Base-by-base conservation (phyloP, 2,329 filamentous ascomycete genomes). In the Dendryphion nanum region DNA sequence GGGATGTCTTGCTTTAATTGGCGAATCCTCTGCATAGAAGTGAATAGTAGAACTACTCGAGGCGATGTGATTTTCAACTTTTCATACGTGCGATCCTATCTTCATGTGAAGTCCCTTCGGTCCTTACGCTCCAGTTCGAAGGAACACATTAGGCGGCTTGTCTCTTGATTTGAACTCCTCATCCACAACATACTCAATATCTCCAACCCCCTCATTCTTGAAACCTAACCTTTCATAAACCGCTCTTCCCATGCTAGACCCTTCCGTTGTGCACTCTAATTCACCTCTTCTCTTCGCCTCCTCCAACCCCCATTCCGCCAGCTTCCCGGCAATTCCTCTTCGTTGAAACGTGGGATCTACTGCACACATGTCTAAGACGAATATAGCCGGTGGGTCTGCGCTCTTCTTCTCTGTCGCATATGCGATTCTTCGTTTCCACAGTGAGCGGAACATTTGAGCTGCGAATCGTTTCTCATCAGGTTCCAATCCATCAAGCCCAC, bases 271-370 rank as follows among this genome's bases (percentile, higher is more conserved):
- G 28, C 56, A 60, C 38, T 66, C 63, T 30, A 66, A 24, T 10
- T 53, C 42, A 6, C 61, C 61, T 36, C 63, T 50, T 18, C 41
- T 51, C 45, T 59, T 58, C 6, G 63, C 62, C 33, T 66, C 62
- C 5, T 55, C 55, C 18, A 66, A 44, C 0, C 63, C 63, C 37
- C 45, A 57, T 37, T 62, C 50, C 1, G 63, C 60, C 26, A 65
- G 44, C 44, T 59, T 65, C 6, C 45, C 48, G 7, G 63, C 62
- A 40, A 66, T 57, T 6, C 63, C 67, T 18, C 60, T 55, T 8
- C 76, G 64, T 50, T 81, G 78, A 38, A 73, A 78, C 0, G 51
- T 61, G 1, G 78, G 77, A 42, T 80, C 68, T 4, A 80, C 76
- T 13, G 62, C 72, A 38, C 59, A 63, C 14, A 62, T 44, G 23